Base-by-base conservation (phyloP, 371 early-diverging fungal species). In the Mucor mucedo region DNA sequence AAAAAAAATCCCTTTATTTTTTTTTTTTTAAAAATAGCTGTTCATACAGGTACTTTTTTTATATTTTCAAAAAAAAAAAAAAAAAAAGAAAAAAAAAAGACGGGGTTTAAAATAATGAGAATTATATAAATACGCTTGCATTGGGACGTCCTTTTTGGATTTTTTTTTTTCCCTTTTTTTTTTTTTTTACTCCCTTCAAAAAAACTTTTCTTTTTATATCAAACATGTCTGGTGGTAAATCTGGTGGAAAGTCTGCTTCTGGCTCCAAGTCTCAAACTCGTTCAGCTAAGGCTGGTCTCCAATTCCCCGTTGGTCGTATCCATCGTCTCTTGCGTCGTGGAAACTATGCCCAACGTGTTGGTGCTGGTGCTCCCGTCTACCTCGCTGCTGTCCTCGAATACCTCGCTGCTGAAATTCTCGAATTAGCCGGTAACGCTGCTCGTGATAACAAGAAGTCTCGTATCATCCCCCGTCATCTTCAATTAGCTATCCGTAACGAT, bases 241-340 rank as follows among this genome's bases (percentile, higher is more conserved):
- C 77, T 77, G 77, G 77, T 62, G 78, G 78, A 63, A 77, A 77
- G 52, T 77, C 78, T 72, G 78, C 75, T 68, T 75, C 85, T 69
- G 84, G 83, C 64, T 60, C 84, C 71, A 77, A 82, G 71, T 76
- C 84, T 69, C 86, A 82, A 72, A 80, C 86, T 59, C 83, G 91
- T 72, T 94, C 95, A 38, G 70, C 88, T 70, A 90, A 91, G 80
- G 93, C 93, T 70, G 94, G 94, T 82, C 90, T 93, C 69, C 93
- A 94, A 78, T 96, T 96, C 90, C 98, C 98, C 66, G 95, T 94
- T 70, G 95, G 95, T 78, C 95, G 98, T 92, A 90, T 97, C 76
- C 96, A 96, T 82, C 93, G 96, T 88, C 89, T 91, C 58, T 83
- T 96, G 58, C 90, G 95, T 77, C 91, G 91, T 82, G 94, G 95